A percentile compares a stretch with the other conserved stretches of the same genome.
Evolutionary conservation across 345 rosid species (phyloP).

Genomic region (Lepidium didymum): DNA sequence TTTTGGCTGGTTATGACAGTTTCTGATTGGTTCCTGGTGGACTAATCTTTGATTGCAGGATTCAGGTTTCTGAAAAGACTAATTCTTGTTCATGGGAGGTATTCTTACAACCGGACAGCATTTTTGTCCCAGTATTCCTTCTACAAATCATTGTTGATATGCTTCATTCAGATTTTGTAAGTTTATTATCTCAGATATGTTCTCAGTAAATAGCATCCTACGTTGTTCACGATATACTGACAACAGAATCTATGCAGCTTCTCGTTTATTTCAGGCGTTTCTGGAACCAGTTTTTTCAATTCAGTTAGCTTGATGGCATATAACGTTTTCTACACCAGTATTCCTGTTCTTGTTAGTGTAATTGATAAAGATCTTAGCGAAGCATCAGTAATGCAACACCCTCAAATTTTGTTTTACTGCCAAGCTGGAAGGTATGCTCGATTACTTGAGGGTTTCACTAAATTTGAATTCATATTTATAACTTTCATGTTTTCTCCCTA

Average conservation of each 20-base stretch:
- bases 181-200: slow-evolving; percentile 23
- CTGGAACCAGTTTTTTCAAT: slow-evolving; percentile 98
- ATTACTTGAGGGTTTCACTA: neutral
- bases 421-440: slow-evolving; percentile 95
- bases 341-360: slow-evolving; percentile 87
- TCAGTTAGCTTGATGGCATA: slow-evolving; percentile 98
- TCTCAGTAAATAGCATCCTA: neutral
- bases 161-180: slow-evolving; percentile 99
- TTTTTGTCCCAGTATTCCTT: slow-evolving; percentile 95
- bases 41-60: slow-evolving; percentile 47
- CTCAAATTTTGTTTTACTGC: slow-evolving; percentile 93
- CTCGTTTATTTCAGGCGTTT: slow-evolving; percentile 98
- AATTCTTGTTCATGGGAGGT: slow-evolving; percentile 92
- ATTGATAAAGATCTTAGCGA: slow-evolving; percentile 98
- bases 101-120: slow-evolving; percentile 96
- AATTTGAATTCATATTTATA: neutral
- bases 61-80: slow-evolving; percentile 87
- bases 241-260: slow-evolving; percentile 50
- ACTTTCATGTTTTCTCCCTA: neutral
- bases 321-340: slow-evolving; percentile 92
- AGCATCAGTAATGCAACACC: slow-evolving; percentile 93
- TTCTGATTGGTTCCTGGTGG: slow-evolving; percentile 4
- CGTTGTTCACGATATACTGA: slow-evolving; percentile 33
- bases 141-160: slow-evolving; percentile 83
- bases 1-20: neutral